These are phyloP conservation scores for Kockovaella imperatae DNA, from an alignment of 768 basidiomycete species.

Conservation along the genomic window DNA sequence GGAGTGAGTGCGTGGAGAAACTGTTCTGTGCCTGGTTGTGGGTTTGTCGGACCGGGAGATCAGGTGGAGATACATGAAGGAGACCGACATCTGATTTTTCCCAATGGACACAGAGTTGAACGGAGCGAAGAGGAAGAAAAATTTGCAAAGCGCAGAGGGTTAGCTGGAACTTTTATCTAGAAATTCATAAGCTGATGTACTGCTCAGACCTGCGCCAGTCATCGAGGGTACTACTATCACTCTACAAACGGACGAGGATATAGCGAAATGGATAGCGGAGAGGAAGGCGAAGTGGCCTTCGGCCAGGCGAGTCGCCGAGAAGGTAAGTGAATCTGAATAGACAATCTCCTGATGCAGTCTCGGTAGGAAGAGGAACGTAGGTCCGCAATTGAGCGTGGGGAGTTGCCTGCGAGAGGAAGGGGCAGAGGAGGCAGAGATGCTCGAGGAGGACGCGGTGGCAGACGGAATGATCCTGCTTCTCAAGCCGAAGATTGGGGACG, in stretches of 20 bases:
- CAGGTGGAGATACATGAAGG: constrained; percentile 43
- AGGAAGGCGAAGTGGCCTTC: constrained; percentile 82
- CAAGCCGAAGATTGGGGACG: constrained; percentile 26
- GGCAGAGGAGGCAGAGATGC: constrained; percentile 15
- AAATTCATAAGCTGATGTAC: background rate
- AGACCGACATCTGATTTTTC: constrained; percentile 45
- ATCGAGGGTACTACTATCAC: constrained; percentile 61
- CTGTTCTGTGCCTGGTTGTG: constrained; percentile 38
- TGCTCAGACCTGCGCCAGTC: constrained; percentile 24
- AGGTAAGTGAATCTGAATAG: constrained; percentile 43
- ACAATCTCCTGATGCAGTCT: background rate
- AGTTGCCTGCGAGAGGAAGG: constrained; percentile 41
- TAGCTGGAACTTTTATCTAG: no score
- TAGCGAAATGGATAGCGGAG: constrained; percentile 80
- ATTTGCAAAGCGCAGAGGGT: constrained; percentile 39
- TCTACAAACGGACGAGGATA: constrained; percentile 71
- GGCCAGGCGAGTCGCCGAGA: constrained; percentile 61
- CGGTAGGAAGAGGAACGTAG: constrained; percentile 58
- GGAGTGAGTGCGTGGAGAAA: constrained; percentile 33
- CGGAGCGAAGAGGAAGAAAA: constrained; percentile 38
- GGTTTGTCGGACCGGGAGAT: constrained; percentile 39
- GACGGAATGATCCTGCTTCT: constrained; percentile 15
- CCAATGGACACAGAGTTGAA: constrained; percentile 32
- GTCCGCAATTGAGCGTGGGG: constrained; percentile 73
- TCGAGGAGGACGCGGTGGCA: constrained; percentile 5